Conservation (phyloP, 148 eudicot species). For the Silene uniflora region DNA sequence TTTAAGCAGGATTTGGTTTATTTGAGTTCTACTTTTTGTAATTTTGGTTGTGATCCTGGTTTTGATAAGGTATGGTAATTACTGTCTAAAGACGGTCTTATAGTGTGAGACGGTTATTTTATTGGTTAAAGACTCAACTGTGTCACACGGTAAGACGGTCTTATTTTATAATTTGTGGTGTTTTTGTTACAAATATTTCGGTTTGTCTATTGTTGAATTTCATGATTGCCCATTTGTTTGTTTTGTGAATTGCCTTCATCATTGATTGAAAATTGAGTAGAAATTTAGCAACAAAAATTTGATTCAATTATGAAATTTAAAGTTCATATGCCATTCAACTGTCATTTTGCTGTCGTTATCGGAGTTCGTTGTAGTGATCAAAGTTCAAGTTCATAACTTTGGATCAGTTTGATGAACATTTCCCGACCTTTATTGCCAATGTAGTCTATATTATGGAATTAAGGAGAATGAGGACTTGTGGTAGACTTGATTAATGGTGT, state of each 20-base stretch:
- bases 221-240: neutral
- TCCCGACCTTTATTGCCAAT: neutral
- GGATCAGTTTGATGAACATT: neutral
- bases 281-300: neutral
- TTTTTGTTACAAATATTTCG: too few relatives aligned
- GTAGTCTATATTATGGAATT: neutral
- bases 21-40: constrained; percentile 64
- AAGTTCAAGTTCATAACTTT: neutral
- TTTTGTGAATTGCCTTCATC: neutral
- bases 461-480: too few relatives aligned
- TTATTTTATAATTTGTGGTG: neutral
- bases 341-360: too few relatives aligned
- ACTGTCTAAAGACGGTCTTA: too few relatives aligned
- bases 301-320: too few relatives aligned
- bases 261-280: neutral
- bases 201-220: neutral
- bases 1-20: constrained; percentile 86
- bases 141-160: neutral
- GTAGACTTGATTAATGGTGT: neutral
- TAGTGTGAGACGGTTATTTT: too few relatives aligned
- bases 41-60: constrained; percentile 52
- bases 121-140: too few relatives aligned
- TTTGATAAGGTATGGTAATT: constrained; percentile 46
- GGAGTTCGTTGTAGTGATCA: too few relatives aligned
- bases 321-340: neutral